Conservation (phyloP, 2,329 filamentous ascomycete species). For the Pestalotiopsis fici region DNA sequence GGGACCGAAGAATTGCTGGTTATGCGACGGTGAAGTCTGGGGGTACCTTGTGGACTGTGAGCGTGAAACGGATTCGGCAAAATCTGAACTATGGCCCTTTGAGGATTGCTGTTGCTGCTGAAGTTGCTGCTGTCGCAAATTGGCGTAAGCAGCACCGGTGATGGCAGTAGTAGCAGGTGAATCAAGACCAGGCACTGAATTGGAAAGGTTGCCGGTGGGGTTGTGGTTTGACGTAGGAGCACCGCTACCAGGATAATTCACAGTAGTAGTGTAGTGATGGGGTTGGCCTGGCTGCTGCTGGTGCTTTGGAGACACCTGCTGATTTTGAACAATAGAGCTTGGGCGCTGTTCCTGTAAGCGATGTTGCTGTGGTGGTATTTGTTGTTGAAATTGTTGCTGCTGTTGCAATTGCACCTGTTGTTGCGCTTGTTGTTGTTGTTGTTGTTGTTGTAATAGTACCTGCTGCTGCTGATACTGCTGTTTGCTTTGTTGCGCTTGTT, state of each 20-base stretch:
- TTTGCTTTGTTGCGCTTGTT: constrained; percentile 19
- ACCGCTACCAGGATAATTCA: not conserved
- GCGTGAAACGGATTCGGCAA: constrained; percentile 48
- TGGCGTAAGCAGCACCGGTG: constrained; percentile 4
- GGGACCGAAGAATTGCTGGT: constrained; percentile 33
- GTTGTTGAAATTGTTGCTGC: not conserved
- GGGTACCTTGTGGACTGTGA: constrained; percentile 54
- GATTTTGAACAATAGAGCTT: constrained; percentile 17
- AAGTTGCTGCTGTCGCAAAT: constrained; percentile 12
- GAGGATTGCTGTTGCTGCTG: constrained; percentile 18
- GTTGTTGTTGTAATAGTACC: constrained; percentile 18
- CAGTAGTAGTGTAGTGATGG: not conserved
- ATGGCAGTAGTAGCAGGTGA: not conserved
- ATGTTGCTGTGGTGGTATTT: not conserved
- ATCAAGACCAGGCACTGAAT: not conserved
- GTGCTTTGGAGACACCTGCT: constrained; percentile 17
- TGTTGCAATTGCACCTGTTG: constrained; percentile 28
- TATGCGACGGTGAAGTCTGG: constrained; percentile 32
- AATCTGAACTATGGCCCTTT: constrained; percentile 44
- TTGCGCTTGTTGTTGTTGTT: constrained; percentile 26
- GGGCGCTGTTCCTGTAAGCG: constrained; percentile 21
- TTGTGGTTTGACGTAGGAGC: constrained; percentile 14
- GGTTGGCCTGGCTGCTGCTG: constrained; percentile 1
- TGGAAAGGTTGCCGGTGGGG: constrained; percentile 27
- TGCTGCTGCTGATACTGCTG: constrained; percentile 21